These are phyloP conservation scores for Grammothele lineata DNA, from an alignment of 768 basidiomycete genomes.

Conservation along the genomic window DNA sequence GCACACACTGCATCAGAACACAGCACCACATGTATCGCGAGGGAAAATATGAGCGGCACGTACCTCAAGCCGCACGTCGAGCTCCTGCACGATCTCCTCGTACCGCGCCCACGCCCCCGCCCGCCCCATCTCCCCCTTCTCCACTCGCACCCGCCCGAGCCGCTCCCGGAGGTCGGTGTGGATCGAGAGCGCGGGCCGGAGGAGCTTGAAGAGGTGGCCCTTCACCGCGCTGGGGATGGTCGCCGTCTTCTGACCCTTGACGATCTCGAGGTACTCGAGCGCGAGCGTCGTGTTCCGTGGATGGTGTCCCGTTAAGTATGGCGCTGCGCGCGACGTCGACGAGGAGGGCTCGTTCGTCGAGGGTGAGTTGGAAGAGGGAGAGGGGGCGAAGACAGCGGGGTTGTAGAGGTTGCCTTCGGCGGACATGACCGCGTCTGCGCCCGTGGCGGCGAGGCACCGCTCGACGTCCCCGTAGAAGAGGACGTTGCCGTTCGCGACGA, in stretches of 20 bases:
- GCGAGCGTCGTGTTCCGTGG: conserved; percentile 66
- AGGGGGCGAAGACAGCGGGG: conserved; percentile 65
- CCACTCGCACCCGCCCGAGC: conserved; percentile 48
- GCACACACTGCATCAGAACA: too few relatives aligned
- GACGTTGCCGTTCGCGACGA: conserved; percentile 97
- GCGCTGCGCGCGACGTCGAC: conserved; percentile 18
- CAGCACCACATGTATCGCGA: too few relatives aligned
- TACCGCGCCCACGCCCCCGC: conserved; percentile 38
- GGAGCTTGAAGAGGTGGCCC: conserved; percentile 89
- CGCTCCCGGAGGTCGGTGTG: conserved; percentile 71
- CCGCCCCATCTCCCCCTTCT: conserved; percentile 19
- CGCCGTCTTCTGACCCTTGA: conserved; percentile 60
- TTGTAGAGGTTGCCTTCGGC: conserved; percentile 96
- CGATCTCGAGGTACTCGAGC: conserved; percentile 82
- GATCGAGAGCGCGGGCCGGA: conserved; percentile 67
- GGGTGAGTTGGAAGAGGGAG: conserved; percentile 8
- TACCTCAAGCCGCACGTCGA: conserved; percentile 58
- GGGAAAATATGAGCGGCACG: not conserved
- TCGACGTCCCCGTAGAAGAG: conserved; percentile 82
- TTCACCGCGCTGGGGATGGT: conserved; percentile 78
- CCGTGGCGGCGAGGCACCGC: conserved; percentile 76
- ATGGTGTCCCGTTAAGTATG: conserved; percentile 41
- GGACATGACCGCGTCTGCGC: conserved; percentile 90
- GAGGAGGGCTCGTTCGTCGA: not conserved
- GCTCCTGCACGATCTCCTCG: conserved; percentile 50